A percentile compares a stretch with the other conserved stretches of the same genome.
These are phyloP conservation scores for Pleurotus pulmonarius DNA, from an alignment of 768 basidiomycete species.

Conservation along the genomic window DNA sequence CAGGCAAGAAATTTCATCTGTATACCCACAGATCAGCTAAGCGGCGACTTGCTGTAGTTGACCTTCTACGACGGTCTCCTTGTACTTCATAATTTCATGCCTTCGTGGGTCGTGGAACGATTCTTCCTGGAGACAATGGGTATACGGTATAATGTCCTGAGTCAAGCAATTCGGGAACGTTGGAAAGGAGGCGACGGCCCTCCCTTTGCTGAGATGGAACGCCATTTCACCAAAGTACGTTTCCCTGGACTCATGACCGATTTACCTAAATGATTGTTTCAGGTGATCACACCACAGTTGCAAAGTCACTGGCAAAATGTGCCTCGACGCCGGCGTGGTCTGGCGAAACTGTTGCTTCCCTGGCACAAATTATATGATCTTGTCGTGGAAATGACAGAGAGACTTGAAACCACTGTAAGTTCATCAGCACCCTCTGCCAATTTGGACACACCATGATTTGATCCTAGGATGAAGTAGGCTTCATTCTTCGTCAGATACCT, in stretches of 20 bases:
- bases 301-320: slow-evolving; percentile 67
- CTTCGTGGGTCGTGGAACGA: slow-evolving; percentile 54
- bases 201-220: slow-evolving; percentile 39
- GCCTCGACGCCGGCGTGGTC: slow-evolving; percentile 58
- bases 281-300: slow-evolving; percentile 60
- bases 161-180: slow-evolving; percentile 30
- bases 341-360: slow-evolving; percentile 58
- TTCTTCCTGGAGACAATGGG: slow-evolving; percentile 66
- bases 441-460: not conserved
- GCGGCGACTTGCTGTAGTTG: slow-evolving; percentile 32
- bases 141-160: slow-evolving; percentile 44
- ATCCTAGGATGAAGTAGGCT: slow-evolving; percentile 17
- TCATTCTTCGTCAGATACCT: slow-evolving; percentile 37
- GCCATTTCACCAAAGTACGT: slow-evolving; percentile 37
- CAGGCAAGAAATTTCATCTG: slow-evolving; percentile 41
- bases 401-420: slow-evolving; percentile 27
- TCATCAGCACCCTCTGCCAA: not conserved
- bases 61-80: slow-evolving; percentile 54
- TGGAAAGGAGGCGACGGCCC: slow-evolving; percentile 32
- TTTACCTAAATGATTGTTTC: not conserved
- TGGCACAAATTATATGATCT: slow-evolving; percentile 65
- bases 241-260: no score
- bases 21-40: slow-evolving; percentile 2
- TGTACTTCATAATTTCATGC: slow-evolving; percentile 46
- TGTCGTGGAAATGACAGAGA: slow-evolving; percentile 27